These are phyloP conservation scores for Ceratocystis alfenasii DNA, from an alignment of 2,329 filamentous ascomycete genomes.

Conservation along the genomic window DNA sequence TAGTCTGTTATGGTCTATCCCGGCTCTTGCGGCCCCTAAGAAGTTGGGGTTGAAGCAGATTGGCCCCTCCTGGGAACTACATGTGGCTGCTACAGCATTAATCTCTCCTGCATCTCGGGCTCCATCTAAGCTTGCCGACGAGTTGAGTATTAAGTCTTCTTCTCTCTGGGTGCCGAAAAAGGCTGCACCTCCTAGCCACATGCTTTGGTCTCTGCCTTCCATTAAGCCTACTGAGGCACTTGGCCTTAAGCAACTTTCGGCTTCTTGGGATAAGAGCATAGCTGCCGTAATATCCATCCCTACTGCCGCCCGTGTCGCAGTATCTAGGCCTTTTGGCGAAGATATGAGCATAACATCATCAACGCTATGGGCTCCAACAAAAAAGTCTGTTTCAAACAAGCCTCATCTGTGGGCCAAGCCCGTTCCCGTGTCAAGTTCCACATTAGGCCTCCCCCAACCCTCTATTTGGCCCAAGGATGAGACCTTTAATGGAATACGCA, in stretches of 20 bases:
- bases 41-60: conserved; percentile 3
- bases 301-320: not conserved
- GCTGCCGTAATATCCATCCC: not conserved
- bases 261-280: conserved; percentile 22
- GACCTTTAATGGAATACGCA: not conserved
- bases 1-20: not conserved
- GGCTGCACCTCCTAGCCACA: not conserved
- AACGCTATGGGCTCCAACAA: conserved; percentile 16
- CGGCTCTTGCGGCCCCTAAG: not conserved
- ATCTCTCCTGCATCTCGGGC: not conserved
- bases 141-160: conserved; percentile 25
- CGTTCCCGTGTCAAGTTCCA: not conserved
- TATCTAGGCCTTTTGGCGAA: conserved; percentile 1
- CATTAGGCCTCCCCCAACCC: conserved; percentile 29
- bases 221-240: not conserved
- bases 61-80: not conserved
- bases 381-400: not conserved
- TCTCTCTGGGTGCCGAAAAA: conserved; percentile 22
- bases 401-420: conserved; percentile 13
- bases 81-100: not conserved
- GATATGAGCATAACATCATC: conserved; percentile 15
- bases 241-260: conserved; percentile 18
- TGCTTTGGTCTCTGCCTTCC: conserved; percentile 15
- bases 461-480: conserved; percentile 25
- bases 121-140: not conserved